Percentiles rank a stretch among this genome's conserved stretches.
These are phyloP conservation scores for Isatis tinctoria DNA, from an alignment of 345 rosid genomes.

Conservation along the genomic window DNA sequence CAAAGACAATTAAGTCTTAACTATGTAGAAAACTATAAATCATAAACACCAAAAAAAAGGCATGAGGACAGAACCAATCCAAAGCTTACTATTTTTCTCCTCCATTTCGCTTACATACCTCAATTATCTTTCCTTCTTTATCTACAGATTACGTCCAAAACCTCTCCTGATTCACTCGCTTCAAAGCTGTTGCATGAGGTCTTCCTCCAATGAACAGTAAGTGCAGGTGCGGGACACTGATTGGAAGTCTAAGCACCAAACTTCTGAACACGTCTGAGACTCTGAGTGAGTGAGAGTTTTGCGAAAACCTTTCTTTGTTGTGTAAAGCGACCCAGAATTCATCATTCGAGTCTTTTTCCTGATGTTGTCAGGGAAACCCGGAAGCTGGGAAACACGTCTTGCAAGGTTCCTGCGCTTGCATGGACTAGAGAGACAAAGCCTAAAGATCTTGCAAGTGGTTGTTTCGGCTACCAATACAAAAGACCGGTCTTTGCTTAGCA, in stretches of 20 bases:
- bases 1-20: background rate
- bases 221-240: conserved; percentile 49
- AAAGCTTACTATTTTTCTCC: conserved; percentile 58
- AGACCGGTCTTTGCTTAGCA: conserved; percentile 56
- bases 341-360: conserved; percentile 50
- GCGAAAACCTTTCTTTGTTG: conserved; percentile 38
- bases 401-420: conserved; percentile 36
- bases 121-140: conserved; percentile 46
- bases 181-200: conserved; percentile 59
- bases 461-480: conserved; percentile 59
- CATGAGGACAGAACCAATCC: conserved; percentile 66
- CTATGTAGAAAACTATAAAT: conserved; percentile 29
- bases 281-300: conserved; percentile 33
- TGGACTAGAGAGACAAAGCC: conserved; percentile 38
- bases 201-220: conserved; percentile 47
- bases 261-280: conserved; percentile 47
- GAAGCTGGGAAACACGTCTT: conserved; percentile 48
- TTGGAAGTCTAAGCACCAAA: conserved; percentile 40
- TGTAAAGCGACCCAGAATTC: conserved; percentile 83
- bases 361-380: conserved; percentile 66
- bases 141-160: conserved; percentile 52
- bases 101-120: conserved; percentile 68
- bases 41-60: conserved; percentile 55
- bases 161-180: conserved; percentile 48
- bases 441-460: conserved; percentile 36